A percentile compares a stretch with the other conserved stretches of the same genome.
Evolutionary conservation across 1,284 basidiomycete species (phyloP).

Genomic region (Naganishia sp.): DNA sequence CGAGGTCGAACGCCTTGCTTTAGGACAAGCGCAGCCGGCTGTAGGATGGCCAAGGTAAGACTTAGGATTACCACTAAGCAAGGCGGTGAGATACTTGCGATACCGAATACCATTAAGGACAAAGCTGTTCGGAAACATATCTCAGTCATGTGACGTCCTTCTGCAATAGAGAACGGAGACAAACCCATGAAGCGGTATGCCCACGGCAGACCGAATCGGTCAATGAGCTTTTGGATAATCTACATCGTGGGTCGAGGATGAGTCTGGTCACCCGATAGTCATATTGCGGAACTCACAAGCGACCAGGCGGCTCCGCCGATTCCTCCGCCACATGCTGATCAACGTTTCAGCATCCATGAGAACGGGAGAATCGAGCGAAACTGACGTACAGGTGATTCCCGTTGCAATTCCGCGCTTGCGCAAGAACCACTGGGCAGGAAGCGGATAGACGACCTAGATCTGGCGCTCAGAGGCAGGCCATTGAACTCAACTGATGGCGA

Average conservation of each 20-base stretch:
- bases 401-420: constrained; percentile 35
- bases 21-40: constrained; percentile 29
- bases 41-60: not conserved
- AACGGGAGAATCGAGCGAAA: too few relatives aligned
- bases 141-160: not conserved
- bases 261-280: not conserved
- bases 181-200: constrained; percentile 30
- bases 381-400: constrained; percentile 30
- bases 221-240: constrained; percentile 33
- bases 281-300: not conserved
- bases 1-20: constrained; percentile 18
- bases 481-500: not conserved
- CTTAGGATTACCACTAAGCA: not conserved
- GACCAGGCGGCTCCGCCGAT: constrained; percentile 34
- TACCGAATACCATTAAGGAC: constrained; percentile 21
- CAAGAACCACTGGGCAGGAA: constrained; percentile 33
- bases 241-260: not conserved
- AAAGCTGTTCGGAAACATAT: not conserved
- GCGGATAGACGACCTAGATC: constrained; percentile 32
- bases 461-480: not conserved
- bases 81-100: constrained; percentile 1
- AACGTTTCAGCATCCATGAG: not conserved
- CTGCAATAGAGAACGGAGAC: not conserved
- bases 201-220: constrained; percentile 32
- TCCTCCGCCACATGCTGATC: constrained; percentile 31